Evolutionary conservation across 2,329 filamentous ascomycete species (phyloP), one percentile per base, ranked within the genome.

Genomic region (Chalaropsis thielavioides): DNA sequence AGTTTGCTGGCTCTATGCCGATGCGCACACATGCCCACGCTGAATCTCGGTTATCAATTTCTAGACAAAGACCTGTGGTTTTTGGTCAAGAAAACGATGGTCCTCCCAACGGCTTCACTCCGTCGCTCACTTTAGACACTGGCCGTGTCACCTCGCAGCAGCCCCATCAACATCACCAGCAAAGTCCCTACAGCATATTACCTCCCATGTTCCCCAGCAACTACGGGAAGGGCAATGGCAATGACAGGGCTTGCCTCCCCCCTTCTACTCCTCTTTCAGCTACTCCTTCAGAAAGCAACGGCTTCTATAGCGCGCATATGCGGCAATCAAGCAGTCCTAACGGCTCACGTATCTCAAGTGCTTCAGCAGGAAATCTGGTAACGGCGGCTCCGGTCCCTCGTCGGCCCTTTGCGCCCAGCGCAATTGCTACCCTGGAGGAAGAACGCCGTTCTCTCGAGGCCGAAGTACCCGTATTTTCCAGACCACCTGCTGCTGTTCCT

Each of bases 341-440:
- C 2, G 49, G 62, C 22, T 59, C 61, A 24, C 40, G 61, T 35
- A 49, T 66, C 19, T 49, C 62, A 3, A 58, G 43, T 22, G 24
- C 54, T 35, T 62, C 54, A n/a, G 35, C 31, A 27, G 60, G 44
- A 7, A 64, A 61, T 38, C 5, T 63, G 41, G 44, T 67, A 38
- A 63, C 63, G n/a, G 65, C 62, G 7, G 65, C 65, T 7, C 65
- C 65, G 24, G 63, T 59, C 24, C 65, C 65, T 3, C 62, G 63
- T 44, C 62, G 65, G 24, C 65, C 65, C 8, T 67, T 67, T 67
- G 65, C 41, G 46, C 62, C 65, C 15, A 64, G 65, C 56, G 65
- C 65, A 62, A 67, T 67, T 67, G 62, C 65, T 41, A 64, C 65
- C 22, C 49, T 67, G 59, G 65, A 67, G 59, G 65, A 64, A 22